Base-by-base conservation (phyloP, 2,329 filamentous ascomycete species). In the Tolypocladium cylindrosporum region DNA sequence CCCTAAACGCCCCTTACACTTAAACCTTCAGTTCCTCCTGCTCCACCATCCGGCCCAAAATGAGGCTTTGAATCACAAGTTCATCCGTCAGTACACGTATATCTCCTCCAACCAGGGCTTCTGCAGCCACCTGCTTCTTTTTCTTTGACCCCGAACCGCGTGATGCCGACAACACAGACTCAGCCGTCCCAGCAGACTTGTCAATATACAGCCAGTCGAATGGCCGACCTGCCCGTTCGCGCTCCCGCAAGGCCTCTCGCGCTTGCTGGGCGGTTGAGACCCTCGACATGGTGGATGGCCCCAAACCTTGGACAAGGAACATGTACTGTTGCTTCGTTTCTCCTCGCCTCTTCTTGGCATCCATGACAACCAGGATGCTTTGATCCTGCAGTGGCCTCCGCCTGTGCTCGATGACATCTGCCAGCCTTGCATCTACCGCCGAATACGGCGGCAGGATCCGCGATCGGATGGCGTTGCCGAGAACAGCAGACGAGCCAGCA, bases 1-100 rank as follows among this genome's bases (percentile, higher is more conserved):
- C 16, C 24, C 3, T 6, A 54, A 45, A 31, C 31, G 34, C 34
- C 21, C 16, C 5, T 42, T 19, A 11, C 24, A 41, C 21, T 57
- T 54, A 63, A 39, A 58, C 58, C 19, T 53, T 42, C 65, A 71
- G 66, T 63, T 84, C 80, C 14, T 75, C 78, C 55, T 84, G 81
- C 61, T 90, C 87, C 56, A 91, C 82, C 64, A 97, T 74, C 60
- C 85, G 83, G 1, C 92, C 93, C 55, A 96, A 71, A 62, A 99
- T 97, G 59, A 97, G 76, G 71, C 91, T 97, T 77, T 99, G 93
- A 57, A 96, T 86, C 27, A 97, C 85, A 68, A 93, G 85, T 72
- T 97, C 93, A 69, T 95, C 88, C 58, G 86, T 88, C 56, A 96
- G 81, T 51, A 94, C 80, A 61, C 80, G 82, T 42, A 91, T 77